Conservation (phyloP, 768 basidiomycete genomes). For the Candolleomyces aberdarensis region DNA sequence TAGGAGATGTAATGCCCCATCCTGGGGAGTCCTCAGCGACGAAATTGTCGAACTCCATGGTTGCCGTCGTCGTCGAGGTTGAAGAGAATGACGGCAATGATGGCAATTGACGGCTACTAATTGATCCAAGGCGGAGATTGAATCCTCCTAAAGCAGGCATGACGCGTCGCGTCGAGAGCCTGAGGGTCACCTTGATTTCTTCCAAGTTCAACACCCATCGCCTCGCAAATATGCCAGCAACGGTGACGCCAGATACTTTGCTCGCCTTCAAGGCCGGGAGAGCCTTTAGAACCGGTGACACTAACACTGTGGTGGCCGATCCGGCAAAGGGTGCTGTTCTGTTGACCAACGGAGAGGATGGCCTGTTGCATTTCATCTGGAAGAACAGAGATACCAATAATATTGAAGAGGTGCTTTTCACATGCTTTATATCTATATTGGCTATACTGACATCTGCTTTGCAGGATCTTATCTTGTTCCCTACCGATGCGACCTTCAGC, state of each 20-base stretch:
- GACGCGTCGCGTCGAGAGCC: conserved; percentile 8
- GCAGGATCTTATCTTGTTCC: conserved; percentile 86
- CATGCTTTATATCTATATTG: neutral
- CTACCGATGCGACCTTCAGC: conserved; percentile 78
- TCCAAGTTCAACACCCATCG: neutral
- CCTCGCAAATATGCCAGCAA: conserved; percentile 10
- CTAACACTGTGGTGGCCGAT: conserved; percentile 65
- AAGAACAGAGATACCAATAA: conserved; percentile 62
- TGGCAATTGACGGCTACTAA: neutral
- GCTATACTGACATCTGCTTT: neutral
- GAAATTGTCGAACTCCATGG: conserved; percentile 46
- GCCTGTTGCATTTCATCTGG: conserved; percentile 77
- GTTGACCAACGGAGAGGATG: conserved; percentile 69
- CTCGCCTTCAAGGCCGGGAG: conserved; percentile 71
- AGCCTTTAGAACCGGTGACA: conserved; percentile 62
- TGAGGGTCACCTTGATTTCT: too few relatives aligned
- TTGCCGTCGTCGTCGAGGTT: conserved; percentile 14
- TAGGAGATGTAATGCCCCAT: conserved; percentile 48
- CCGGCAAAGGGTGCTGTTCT: conserved; percentile 73
- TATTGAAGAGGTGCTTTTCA: conserved; percentile 55
- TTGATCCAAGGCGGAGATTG: neutral
- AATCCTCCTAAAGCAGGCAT: neutral
- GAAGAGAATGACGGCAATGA: conserved; percentile 4
- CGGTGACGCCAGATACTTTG: conserved; percentile 33
- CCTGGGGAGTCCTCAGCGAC: conserved; percentile 37